Evolutionary conservation across 495 filamentous ascomycete genomes (phyloP), one percentile per base, ranked within the genome.

Genomic region (Podospora pseudocomata): DNA sequence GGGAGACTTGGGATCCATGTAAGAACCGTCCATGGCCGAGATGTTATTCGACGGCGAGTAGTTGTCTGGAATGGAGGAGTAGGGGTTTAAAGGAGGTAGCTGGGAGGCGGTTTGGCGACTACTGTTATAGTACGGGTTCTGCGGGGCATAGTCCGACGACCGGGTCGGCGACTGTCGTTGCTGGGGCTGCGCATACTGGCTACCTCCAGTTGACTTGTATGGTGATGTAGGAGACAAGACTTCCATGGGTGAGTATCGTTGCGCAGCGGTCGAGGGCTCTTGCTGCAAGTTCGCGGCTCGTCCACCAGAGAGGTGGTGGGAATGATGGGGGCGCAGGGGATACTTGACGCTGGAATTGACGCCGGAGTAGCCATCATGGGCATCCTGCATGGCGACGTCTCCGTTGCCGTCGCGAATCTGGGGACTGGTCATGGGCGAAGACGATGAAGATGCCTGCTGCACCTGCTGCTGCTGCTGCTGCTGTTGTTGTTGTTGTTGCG

Each of bases 171-270:
- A 86, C 70, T 85, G 81, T 19, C 82, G 83, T 69, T 81, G 82
- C 26, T 77, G 74, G 16, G 78, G 73, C 67, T 78, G 73, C 55
- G 79, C 66, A 68, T 79, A 86, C 63, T 84, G 83, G 69, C 70
- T 68, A 74, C 73, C 75, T 65, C 70, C 67, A 63, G 76, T 71
- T 62, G 80, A 68, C 74, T 84, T 80, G 73, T 86, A 86, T 11
- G 84, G 82, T 20, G 84, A 87, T 39, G 82, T 83, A 44, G 83
- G 86, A 64, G 83, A 83, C 27, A 94, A 80, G 5, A 88, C 87
- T 73, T 96, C 94, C 93, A 96, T 96, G 63, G 94, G 95, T 15
- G 94, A 97, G 78, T 99, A 97, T 74, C 94, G 87, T 74, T 94
- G 91, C 60, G 93, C 92, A 58, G 93, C 91, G 49, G 91, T 84